Evolutionary conservation across 208 protist genomes (phyloP), one percentile per base, ranked within the genome.

Genomic region (Porcisia deanei): DNA sequence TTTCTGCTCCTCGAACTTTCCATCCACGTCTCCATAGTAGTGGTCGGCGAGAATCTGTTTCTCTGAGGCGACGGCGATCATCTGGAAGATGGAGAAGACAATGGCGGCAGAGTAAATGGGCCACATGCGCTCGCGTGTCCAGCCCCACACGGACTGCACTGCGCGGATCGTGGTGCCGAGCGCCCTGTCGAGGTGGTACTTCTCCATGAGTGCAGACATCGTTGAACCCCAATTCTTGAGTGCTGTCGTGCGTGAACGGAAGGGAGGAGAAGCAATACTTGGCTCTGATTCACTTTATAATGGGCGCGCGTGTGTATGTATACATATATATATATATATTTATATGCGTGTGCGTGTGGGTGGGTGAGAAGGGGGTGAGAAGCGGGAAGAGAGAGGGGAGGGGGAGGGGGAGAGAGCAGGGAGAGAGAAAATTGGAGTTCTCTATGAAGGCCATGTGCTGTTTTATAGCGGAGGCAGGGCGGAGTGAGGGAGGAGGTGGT

Each of bases 31-130:
- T 52, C 92, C 92, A 77, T 87, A 95, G 77, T 91, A 90, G 84
- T 94, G 85, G 66, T 97, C 93, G 6, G 93, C 93, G 16, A 97
- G 20, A 8, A 92, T 93, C 77, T 97, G 93, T 83, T 97, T 97
- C 79, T 97, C 93, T 18, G 88, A 86, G 39, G 91, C 80, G 45
- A 83, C 54, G 47, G 86, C 88, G 64, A 97, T 83, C 88, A 94
- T 91, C 67, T 87, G 82, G 55, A 97, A 91, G 63, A 91, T 76
- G 47, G 86, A 95, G 74, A 97, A 47, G 60, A 97, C 65, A 2
- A 94, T 65, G n/a, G 87, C 89, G 57, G 85, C 83, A 43, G 86
- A 86, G 85, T 91, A 97, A 54, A 97, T 81, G 53, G 93, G 89
- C 93, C 93, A 97, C n/a, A 90, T 53, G 1, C 90, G 86, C 53